phyloP scores from a whole-genome alignment of 2,329 filamentous ascomycete species.

The Trichoderma pleuroti region DNA sequence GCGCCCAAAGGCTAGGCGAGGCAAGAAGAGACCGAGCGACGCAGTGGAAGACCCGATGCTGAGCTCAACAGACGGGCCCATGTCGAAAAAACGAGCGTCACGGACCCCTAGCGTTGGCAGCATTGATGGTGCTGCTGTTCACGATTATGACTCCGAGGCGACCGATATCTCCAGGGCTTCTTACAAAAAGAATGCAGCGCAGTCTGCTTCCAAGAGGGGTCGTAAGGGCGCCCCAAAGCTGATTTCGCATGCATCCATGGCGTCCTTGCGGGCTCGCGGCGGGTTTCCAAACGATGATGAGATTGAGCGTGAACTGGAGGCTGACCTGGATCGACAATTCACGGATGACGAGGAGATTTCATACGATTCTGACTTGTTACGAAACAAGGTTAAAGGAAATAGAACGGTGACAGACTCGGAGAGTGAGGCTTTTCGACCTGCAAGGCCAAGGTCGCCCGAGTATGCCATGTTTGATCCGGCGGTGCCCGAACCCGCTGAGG shows the following conservation, averaged over 20 bases:
- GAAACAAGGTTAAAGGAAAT: slow-evolving; percentile 32
- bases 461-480: slow-evolving; percentile 53
- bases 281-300: slow-evolving; percentile 58
- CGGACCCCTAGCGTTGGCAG: slow-evolving; percentile 45
- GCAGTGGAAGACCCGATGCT: slow-evolving; percentile 50
- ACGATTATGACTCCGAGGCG: slow-evolving; percentile 41
- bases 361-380: slow-evolving; percentile 45
- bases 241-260: slow-evolving; percentile 47
- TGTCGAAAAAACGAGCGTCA: slow-evolving; percentile 57
- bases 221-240: slow-evolving; percentile 42
- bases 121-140: slow-evolving; percentile 39
- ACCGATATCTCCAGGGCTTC: slow-evolving; percentile 33
- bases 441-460: slow-evolving; percentile 33
- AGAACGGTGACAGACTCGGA: slow-evolving; percentile 30
- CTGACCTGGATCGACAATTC: slow-evolving; percentile 57
- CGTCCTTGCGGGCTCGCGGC: slow-evolving; percentile 41
- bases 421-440: slow-evolving; percentile 25
- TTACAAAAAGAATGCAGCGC: slow-evolving; percentile 40
- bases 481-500: slow-evolving; percentile 44
- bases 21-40: slow-evolving; percentile 62
- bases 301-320: slow-evolving; percentile 62
- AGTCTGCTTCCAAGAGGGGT: slow-evolving; percentile 37
- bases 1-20: slow-evolving; percentile 44
- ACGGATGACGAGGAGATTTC: slow-evolving; percentile 51
- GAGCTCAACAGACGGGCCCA: slow-evolving; percentile 45